Evolutionary conservation across 1,284 basidiomycete genomes (phyloP).

Genomic region (Moniliella sp.): DNA sequence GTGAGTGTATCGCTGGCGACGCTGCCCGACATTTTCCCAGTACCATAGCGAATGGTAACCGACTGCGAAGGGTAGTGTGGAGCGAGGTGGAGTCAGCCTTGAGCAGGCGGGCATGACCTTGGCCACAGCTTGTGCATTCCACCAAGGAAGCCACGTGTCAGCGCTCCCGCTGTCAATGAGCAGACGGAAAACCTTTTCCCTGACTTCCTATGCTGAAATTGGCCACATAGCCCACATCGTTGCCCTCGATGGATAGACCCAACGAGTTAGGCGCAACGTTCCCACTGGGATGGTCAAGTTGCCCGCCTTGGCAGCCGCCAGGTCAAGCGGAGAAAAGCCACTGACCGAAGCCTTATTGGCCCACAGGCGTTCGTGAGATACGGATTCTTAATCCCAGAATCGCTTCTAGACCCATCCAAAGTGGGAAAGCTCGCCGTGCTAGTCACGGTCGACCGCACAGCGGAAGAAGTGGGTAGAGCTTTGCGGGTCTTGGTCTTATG

Average conservation of each 20-base stretch:
- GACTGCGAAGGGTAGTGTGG: conserved; percentile 37
- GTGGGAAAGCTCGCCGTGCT: no score
- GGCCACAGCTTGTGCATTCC: conserved; percentile 7
- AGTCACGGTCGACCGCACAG: no score
- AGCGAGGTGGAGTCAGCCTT: conserved; percentile 47
- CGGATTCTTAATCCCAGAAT: no score
- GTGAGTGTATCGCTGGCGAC: conserved; percentile 49
- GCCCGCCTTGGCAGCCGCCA: conserved; percentile 35
- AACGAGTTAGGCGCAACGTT: conserved; percentile 45
- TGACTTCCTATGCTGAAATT: conserved; percentile 57
- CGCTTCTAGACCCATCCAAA: no score
- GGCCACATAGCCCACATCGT: conserved; percentile 47
- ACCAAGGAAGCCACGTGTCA: conserved; percentile 47
- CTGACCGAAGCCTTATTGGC: no score
- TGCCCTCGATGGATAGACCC: conserved; percentile 50
- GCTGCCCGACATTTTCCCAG: conserved; percentile 48
- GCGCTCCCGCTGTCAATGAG: conserved; percentile 59
- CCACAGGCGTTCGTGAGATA: no score
- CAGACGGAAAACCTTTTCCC: conserved; percentile 47
- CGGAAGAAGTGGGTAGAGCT: no score
- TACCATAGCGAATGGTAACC: conserved; percentile 53
- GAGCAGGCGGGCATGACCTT: conserved; percentile 47
- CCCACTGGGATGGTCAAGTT: conserved; percentile 40
- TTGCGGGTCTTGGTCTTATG: no score
- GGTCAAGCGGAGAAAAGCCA: no score